Conservation (phyloP, 495 filamentous ascomycete species). For the Trichoderma asperelloides region DNA sequence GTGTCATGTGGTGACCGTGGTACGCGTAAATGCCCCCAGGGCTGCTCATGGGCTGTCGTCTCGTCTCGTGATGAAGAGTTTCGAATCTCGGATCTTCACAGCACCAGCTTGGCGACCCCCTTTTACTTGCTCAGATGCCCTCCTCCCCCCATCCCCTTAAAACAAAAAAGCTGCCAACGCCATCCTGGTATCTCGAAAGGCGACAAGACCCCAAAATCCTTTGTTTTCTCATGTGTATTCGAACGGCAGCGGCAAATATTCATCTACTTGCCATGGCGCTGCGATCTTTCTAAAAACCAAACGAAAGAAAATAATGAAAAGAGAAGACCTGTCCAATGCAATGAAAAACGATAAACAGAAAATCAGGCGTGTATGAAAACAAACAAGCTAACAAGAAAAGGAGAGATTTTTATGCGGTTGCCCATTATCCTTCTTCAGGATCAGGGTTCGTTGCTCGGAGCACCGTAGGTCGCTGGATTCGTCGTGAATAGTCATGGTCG, state of each 20-base stretch:
- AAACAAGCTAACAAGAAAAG: neutral
- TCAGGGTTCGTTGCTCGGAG: constrained; percentile 48
- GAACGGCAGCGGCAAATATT: constrained; percentile 7
- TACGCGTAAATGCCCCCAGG: neutral
- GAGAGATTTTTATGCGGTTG: neutral
- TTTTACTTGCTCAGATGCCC: neutral
- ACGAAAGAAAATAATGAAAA: neutral
- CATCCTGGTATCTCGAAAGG: constrained; percentile 32
- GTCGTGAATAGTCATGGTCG: constrained; percentile 47
- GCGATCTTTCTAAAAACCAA: constrained; percentile 1
- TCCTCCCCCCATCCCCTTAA: neutral
- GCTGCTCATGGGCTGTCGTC: neutral
- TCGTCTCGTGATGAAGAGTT: neutral
- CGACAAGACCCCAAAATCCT: constrained; percentile 11
- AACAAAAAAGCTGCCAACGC: constrained; percentile 19
- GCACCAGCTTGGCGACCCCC: neutral
- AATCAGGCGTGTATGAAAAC: neutral
- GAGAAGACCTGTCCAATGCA: neutral
- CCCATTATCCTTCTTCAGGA: constrained; percentile 24
- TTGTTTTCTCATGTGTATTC: constrained; percentile 4
- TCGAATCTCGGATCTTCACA: neutral
- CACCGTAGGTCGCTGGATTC: constrained; percentile 31
- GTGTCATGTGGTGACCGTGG: neutral
- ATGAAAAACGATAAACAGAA: neutral
- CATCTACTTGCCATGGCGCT: constrained; percentile 18